Percentiles rank a stretch among this genome's conserved stretches.
phyloP scores from a whole-genome alignment of 139 green algal genomes.

The Trebouxia sp. region DNA sequence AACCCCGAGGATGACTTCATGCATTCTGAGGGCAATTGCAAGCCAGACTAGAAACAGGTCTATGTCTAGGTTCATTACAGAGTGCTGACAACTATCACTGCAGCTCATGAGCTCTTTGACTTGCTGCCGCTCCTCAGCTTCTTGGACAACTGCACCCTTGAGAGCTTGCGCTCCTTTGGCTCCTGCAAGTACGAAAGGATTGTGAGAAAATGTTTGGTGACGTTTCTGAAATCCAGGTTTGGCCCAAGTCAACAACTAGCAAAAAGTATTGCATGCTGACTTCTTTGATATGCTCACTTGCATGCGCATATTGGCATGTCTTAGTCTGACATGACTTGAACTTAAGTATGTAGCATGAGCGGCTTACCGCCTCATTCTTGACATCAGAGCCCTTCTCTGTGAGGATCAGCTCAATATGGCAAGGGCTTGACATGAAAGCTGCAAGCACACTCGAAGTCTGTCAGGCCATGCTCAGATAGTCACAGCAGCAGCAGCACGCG shows the following conservation, averaged over 20 bases:
- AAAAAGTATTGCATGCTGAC: background rate
- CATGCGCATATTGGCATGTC: background rate
- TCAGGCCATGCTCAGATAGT: background rate
- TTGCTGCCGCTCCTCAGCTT: constrained; percentile 51
- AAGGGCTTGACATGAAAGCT: constrained; percentile 96
- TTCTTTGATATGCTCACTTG: background rate
- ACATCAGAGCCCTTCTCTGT: constrained; percentile 83
- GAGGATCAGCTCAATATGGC: constrained; percentile 97
- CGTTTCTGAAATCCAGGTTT: too few species aligned
- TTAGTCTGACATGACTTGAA: background rate
- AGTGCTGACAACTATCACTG: background rate
- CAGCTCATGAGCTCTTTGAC: background rate
- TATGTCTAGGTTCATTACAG: too few species aligned
- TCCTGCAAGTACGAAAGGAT: constrained; percentile 41
- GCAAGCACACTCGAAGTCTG: background rate
- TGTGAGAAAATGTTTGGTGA: background rate
- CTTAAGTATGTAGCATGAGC: background rate
- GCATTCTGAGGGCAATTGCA: too few species aligned
- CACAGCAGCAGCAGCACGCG: background rate
- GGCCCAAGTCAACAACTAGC: too few species aligned
- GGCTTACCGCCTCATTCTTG: constrained; percentile 57
- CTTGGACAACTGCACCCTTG: constrained; percentile 64
- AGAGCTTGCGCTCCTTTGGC: constrained; percentile 61
- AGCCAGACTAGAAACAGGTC: too few species aligned
- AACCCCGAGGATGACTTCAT: too few species aligned